Evolutionary conservation across 2,329 filamentous ascomycete genomes (phyloP), one percentile per base, ranked within the genome.

Genomic region (Aureobasidium lini): DNA sequence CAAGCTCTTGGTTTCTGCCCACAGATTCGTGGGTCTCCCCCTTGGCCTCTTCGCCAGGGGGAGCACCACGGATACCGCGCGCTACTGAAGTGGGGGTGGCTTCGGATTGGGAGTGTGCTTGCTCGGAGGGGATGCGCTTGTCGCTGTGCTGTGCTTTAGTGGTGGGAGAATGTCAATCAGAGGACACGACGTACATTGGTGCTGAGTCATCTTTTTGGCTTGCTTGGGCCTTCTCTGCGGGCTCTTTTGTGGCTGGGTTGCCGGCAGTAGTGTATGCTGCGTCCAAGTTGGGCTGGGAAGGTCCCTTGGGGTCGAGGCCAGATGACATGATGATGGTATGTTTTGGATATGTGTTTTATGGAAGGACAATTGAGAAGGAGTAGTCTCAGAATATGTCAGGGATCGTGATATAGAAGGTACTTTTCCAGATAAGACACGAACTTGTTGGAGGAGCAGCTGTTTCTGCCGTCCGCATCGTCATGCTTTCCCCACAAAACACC

Each of bases 201-300:
- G 64, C 40, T 7, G 62, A 61, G 63, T 71, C 67, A 57, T 72
- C 62, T 60, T 76, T 73, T 57, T 65, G 59, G 6, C 67, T 57
- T 5, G 75, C 66, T 52, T 70, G 63, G 1, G 62, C 48, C 40
- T 68, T 53, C 62, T 80, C 77, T 50, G 67, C 60, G 10, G 75
- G 74, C 60, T 73, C 70, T 60, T 76, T 74, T 28, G 70, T 64
- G n/a, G 69, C 73, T 36, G 76, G 72, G 66, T 80, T 80, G 63
- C 73, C 75, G 2, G 73, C 67, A 2, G 76, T 77, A 11, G 72
- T 72, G 72, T 80, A 80, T 57, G 74, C 76, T 65, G 76, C 69
- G 61, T 72, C 57, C 32, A 70, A 68, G 49, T 71, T 69, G 16
- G 78, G 78, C 64, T 80, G 77, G 31, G 75, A 73, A 31, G 73